phyloP scores from a whole-genome alignment of 1,139 yeast genomes.

The Yamadazyma pseudoaaseri region DNA sequence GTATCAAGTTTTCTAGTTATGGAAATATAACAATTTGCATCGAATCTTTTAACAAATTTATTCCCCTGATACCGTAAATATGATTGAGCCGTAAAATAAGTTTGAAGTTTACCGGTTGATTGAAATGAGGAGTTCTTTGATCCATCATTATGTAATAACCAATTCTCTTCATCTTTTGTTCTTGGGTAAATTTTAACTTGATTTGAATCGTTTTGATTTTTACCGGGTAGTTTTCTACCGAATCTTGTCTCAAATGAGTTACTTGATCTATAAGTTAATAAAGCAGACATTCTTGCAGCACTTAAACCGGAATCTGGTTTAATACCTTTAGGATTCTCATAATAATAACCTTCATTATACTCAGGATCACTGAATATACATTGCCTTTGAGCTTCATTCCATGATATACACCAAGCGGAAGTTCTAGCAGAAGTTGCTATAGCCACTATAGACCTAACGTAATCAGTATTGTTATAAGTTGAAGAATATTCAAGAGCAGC shows the following conservation, averaged over 20 bases:
- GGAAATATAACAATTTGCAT: constrained; percentile 94
- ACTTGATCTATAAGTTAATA: constrained; percentile 87
- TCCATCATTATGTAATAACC: constrained; percentile 47
- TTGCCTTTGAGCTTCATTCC: constrained; percentile 99
- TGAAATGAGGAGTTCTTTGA: constrained; percentile 16
- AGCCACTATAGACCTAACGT: constrained; percentile 73
- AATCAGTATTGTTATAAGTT: constrained; percentile 67
- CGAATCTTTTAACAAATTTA: constrained; percentile 85
- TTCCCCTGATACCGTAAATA: constrained; percentile 91
- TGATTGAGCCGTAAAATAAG: constrained; percentile 92
- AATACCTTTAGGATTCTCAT: constrained; percentile 51
- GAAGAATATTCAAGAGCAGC: constrained; percentile 77
- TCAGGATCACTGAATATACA: constrained; percentile 93
- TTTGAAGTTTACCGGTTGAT: constrained; percentile 57
- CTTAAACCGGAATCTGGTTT: constrained; percentile 86
- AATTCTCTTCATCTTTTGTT: constrained; percentile 45
- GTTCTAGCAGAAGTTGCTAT: constrained; percentile 93
- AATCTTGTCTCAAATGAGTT: constrained; percentile 89
- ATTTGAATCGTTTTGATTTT: constrained; percentile 13
- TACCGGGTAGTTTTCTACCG: constrained; percentile 69
- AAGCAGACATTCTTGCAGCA: constrained; percentile 97
- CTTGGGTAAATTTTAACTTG: constrained; percentile 25
- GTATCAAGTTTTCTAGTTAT: constrained; percentile 92
- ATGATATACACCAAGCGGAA: constrained; percentile 97
- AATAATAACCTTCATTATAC: constrained; percentile 83